Evolutionary conservation across 2,329 filamentous ascomycete genomes (phyloP), one percentile per base, ranked within the genome.

Genomic region (Metarhizium robertsii): DNA sequence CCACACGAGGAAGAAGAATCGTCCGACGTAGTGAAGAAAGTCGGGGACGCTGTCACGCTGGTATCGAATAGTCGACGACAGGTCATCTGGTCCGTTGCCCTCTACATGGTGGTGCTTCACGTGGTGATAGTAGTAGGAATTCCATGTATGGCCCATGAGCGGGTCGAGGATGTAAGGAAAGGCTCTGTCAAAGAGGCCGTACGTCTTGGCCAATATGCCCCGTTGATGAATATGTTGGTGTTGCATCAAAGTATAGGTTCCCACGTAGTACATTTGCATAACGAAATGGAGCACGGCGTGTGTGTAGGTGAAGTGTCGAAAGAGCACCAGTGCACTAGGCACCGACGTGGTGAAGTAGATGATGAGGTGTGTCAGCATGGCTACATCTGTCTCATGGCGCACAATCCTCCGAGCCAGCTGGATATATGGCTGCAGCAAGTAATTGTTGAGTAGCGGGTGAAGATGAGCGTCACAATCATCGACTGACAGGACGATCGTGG

Each of bases 51-150:
- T 79, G 66, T 92, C 88, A 6, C 88, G 80, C 66, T 91, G 86
- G 67, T 88, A 92, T 14, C 85, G 79, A 42, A 92, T 79, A 0
- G 88, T 92, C 0, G 86, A 87, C 1, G 85, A 89, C 0, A 91
- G 75, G 64, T 92, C 88, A 50, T 85, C 79, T 0, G 87, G 87
- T 0, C 88, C 88, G 63, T 92, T 92, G 59, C 83, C 86, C 70
- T 92, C 88, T 55, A 92, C 84, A 61, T 92, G 88, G 65, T 92
- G 88, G 65, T 91, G 87, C 74, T 92, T 92, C 65, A 92, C 87
- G 64, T 92, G 88, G 66, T 92, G 88, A 65, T 90, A 92, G 67
- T 80, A 92, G 71, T 92, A 92, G 2, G 85, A 86, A 71, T 92
- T 90, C 87, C 87, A 91, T 0, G 88, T 91, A 65, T 92, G 88